These are phyloP conservation scores for Albizia julibrissin DNA, from an alignment of 306 rosid species.

Conservation along the genomic window DNA sequence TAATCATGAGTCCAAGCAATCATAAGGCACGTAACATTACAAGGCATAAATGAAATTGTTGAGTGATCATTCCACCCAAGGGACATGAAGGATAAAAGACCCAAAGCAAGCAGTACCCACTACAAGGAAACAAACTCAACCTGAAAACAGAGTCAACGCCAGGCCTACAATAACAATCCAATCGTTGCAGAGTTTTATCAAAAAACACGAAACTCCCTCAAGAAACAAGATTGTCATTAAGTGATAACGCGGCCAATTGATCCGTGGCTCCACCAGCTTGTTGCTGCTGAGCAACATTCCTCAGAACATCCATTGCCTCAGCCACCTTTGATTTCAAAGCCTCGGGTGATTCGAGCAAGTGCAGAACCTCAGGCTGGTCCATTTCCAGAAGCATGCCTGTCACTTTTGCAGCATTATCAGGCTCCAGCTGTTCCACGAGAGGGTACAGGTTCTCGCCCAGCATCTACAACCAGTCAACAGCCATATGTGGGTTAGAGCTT, in stretches of 20 bases:
- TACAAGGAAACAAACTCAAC: slow-evolving; percentile 45
- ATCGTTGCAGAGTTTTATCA: slow-evolving; percentile 17
- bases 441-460: slow-evolving; percentile 98
- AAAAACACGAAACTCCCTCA: slow-evolving; percentile 39
- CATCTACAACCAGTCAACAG: slow-evolving; percentile 59
- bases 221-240: slow-evolving; percentile 76
- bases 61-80: background rate
- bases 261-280: slow-evolving; percentile 85
- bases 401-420: slow-evolving; percentile 95
- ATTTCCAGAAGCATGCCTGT: slow-evolving; percentile 99
- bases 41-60: background rate
- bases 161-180: slow-evolving; percentile 38
- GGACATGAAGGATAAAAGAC: background rate
- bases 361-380: slow-evolving; percentile 98
- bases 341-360: slow-evolving; percentile 96
- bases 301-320: slow-evolving; percentile 95
- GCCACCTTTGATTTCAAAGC: slow-evolving; percentile 97
- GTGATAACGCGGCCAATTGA: slow-evolving; percentile 79
- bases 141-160: slow-evolving; percentile 35
- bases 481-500: slow-evolving; percentile 38
- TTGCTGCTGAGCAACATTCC: slow-evolving; percentile 93
- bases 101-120: slow-evolving; percentile 7
- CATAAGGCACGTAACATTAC: background rate
- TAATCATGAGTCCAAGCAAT: background rate
- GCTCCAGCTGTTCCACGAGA: slow-evolving; percentile 95